phyloP scores from a whole-genome alignment of 495 filamentous ascomycete species.

The Penicillium coffeae region DNA sequence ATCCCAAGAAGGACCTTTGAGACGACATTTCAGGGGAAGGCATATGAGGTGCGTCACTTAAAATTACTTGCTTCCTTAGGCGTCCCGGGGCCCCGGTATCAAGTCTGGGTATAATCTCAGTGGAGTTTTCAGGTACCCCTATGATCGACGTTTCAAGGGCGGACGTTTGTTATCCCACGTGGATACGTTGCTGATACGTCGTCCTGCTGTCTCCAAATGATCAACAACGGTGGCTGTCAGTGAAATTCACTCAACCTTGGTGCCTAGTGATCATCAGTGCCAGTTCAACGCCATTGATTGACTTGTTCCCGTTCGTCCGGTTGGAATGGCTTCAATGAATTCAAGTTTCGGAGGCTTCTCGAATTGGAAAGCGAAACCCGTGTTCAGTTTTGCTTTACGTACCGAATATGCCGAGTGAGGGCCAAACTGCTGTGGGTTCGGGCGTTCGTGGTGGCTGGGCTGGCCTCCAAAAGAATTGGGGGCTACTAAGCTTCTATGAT shows the following conservation, averaged over 20 bases:
- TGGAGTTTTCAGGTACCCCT: too few species aligned
- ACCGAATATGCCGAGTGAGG: neutral
- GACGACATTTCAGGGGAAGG: neutral
- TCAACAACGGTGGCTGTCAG: too few species aligned
- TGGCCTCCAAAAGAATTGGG: neutral
- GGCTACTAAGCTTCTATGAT: neutral
- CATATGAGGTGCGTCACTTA: too few species aligned
- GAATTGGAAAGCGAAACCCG: neutral
- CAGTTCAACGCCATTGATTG: neutral
- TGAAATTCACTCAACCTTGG: neutral
- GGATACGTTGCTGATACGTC: too few species aligned
- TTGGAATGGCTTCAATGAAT: too few species aligned
- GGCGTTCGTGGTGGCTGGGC: neutral
- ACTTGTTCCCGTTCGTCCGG: neutral
- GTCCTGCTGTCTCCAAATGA: neutral
- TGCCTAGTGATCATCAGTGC: neutral
- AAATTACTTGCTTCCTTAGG: too few species aligned
- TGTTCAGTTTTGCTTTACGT: neutral
- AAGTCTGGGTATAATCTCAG: too few species aligned
- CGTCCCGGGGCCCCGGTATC: too few species aligned
- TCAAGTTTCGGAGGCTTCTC: too few species aligned
- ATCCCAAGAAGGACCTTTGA: conserved; percentile 38
- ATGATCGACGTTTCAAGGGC: too few species aligned
- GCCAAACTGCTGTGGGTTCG: neutral
- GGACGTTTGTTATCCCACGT: too few species aligned